Percentiles rank a stretch among this genome's conserved stretches.
phyloP scores from a whole-genome alignment of 495 filamentous ascomycete genomes.

The Daldinia caldariorum region DNA sequence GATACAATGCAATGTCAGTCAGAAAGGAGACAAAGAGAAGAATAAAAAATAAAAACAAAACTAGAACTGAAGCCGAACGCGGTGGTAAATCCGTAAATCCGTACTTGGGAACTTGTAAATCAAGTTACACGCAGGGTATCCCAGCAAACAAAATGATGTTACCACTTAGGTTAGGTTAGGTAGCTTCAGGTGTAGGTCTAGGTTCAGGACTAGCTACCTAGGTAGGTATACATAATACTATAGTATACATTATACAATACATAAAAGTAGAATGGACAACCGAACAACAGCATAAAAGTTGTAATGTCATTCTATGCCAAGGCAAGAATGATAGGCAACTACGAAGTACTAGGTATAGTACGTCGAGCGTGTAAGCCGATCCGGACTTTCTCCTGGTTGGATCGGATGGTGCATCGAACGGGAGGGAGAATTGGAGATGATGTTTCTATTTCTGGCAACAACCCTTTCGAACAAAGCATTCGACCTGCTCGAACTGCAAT shows the following conservation, averaged over 20 bases:
- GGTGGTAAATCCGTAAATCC: too few relatives aligned
- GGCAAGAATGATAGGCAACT: too few relatives aligned
- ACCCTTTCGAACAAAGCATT: conserved; percentile 9
- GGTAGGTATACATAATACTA: too few relatives aligned
- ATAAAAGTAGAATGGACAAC: not conserved
- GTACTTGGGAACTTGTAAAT: not conserved
- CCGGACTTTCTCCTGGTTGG: conserved; percentile 34
- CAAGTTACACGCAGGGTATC: not conserved
- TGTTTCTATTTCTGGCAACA: conserved; percentile 40
- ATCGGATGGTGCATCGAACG: conserved; percentile 45
- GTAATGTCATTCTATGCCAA: not conserved
- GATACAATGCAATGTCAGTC: conserved; percentile 11
- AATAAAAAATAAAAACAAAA: not conserved
- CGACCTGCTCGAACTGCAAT: conserved; percentile 10
- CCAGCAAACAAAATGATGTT: conserved; percentile 11
- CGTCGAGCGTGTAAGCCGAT: conserved; percentile 22
- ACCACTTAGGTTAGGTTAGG: too few relatives aligned
- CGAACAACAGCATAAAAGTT: not conserved
- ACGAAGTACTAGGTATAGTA: too few relatives aligned
- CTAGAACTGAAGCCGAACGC: not conserved
- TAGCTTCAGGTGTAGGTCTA: not conserved
- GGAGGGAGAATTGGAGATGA: conserved; percentile 29
- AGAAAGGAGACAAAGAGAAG: not conserved
- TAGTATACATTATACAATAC: too few relatives aligned
- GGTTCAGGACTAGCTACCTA: not conserved